Evolutionary conservation across 371 early-diverging fungal genomes (phyloP).

Genomic region (Mortierella sp.): DNA sequence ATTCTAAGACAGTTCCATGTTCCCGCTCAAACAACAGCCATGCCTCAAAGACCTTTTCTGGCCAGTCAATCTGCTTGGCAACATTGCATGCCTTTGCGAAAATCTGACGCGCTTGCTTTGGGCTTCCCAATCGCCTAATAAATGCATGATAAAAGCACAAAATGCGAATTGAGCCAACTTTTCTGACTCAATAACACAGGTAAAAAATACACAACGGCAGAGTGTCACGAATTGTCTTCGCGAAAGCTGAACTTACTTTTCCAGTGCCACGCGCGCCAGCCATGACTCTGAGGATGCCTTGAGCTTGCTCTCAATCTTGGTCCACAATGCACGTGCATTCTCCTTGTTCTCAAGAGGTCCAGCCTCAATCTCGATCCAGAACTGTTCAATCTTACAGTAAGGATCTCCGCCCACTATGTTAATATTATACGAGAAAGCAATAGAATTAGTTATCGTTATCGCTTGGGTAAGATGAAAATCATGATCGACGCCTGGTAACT

Average conservation of each 20-base stretch:
- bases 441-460: not conserved
- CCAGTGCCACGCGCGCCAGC: slow-evolving; percentile 34
- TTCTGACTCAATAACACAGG: not conserved
- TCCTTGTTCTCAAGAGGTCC: slow-evolving; percentile 16
- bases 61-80: slow-evolving; percentile 45
- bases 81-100: slow-evolving; percentile 29
- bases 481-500: not conserved
- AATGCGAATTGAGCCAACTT: not conserved
- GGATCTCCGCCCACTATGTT: slow-evolving; percentile 49
- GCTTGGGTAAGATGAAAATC: too few relatives aligned
- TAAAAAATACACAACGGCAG: not conserved
- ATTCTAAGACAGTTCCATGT: slow-evolving; percentile 15
- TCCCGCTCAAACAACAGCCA: slow-evolving; percentile 51
- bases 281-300: slow-evolving; percentile 34
- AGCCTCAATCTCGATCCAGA: slow-evolving; percentile 49
- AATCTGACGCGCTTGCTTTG: slow-evolving; percentile 30
- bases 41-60: slow-evolving; percentile 44
- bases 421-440: not conserved
- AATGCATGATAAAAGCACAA: not conserved
- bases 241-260: slow-evolving; percentile 13
- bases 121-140: slow-evolving; percentile 23
- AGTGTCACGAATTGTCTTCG: too few relatives aligned
- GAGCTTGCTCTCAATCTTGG: slow-evolving; percentile 26
- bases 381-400: slow-evolving; percentile 32
- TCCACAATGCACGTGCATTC: slow-evolving; percentile 40